These are phyloP conservation scores for Pterocarpus santalinus DNA, from an alignment of 306 rosid species.

Conservation along the genomic window DNA sequence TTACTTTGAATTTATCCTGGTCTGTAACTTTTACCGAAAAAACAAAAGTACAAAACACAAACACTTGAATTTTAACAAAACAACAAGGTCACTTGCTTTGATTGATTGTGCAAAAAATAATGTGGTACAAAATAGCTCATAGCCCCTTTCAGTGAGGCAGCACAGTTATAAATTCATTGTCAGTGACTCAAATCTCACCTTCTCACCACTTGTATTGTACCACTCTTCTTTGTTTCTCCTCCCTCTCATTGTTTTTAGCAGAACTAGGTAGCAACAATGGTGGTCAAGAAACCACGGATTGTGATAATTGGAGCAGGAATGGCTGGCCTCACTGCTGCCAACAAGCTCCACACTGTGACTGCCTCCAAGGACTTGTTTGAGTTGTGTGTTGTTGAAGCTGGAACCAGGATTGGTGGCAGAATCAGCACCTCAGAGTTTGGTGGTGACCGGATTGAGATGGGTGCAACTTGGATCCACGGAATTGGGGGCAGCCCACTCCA, in stretches of 20 bases:
- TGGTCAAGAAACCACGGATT: constrained; percentile 76
- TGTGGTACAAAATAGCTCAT: neutral
- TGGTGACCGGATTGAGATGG: constrained; percentile 93
- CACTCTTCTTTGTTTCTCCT: constrained; percentile 1
- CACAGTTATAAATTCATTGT: constrained; percentile 69
- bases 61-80: neutral
- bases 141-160: constrained; percentile 36
- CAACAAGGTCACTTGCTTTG: neutral
- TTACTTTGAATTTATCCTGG: neutral
- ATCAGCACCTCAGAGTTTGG: constrained; percentile 89
- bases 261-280: constrained; percentile 60
- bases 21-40: neutral
- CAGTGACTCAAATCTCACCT: constrained; percentile 66
- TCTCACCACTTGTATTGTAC: constrained; percentile 48
- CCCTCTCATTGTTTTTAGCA: neutral
- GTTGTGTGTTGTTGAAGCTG: constrained; percentile 85
- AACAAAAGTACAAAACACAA: no score
- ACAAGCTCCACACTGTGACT: constrained; percentile 74
- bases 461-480: constrained; percentile 99
- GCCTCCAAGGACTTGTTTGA: constrained; percentile 71
- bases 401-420: constrained; percentile 92
- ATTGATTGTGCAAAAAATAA: neutral
- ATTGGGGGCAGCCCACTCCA: constrained; percentile 89
- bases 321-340: constrained; percentile 97
- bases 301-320: constrained; percentile 97